These are phyloP conservation scores for Sporothrix brasiliensis DNA, from an alignment of 2,329 filamentous ascomycete genomes.

Conservation along the genomic window DNA sequence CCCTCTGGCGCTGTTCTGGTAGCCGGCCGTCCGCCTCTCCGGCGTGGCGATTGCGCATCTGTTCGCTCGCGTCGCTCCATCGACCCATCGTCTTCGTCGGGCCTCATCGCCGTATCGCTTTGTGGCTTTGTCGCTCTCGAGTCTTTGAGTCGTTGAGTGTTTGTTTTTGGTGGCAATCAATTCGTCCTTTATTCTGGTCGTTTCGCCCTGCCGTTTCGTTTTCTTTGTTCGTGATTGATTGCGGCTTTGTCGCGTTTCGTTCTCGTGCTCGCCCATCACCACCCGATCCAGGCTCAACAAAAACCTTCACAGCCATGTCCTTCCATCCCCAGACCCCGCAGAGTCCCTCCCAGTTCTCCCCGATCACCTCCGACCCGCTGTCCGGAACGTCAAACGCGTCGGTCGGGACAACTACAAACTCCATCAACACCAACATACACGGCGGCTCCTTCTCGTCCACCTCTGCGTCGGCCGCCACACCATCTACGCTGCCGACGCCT, in stretches of 20 bases:
- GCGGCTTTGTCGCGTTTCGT: slow-evolving; percentile 21
- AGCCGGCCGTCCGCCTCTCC: slow-evolving; percentile 31
- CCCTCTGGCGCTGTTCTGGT: slow-evolving; percentile 28
- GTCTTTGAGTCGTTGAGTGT: slow-evolving; percentile 13
- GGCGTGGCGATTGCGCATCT: slow-evolving; percentile 24
- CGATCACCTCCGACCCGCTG: slow-evolving; percentile 56
- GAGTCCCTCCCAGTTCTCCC: slow-evolving; percentile 65
- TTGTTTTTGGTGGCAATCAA: slow-evolving; percentile 1
- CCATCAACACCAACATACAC: slow-evolving; percentile 46
- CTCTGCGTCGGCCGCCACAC: slow-evolving; percentile 52
- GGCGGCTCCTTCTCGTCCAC: slow-evolving; percentile 53
- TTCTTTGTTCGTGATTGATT: slow-evolving; percentile 16
- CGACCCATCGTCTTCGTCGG: neutral
- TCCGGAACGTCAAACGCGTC: slow-evolving; percentile 41
- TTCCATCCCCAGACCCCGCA: slow-evolving; percentile 69
- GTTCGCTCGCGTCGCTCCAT: neutral
- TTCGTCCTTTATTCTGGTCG: neutral
- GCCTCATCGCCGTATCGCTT: neutral
- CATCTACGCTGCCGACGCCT: slow-evolving; percentile 60
- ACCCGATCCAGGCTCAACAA: neutral
- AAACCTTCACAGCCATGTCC: slow-evolving; percentile 56
- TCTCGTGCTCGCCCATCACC: neutral
- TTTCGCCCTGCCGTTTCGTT: slow-evolving; percentile 5
- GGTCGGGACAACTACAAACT: slow-evolving; percentile 38
- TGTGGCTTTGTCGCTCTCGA: neutral